These are phyloP conservation scores for Elsinoe batatas DNA, from an alignment of 2,329 filamentous ascomycete species.

Conservation along the genomic window DNA sequence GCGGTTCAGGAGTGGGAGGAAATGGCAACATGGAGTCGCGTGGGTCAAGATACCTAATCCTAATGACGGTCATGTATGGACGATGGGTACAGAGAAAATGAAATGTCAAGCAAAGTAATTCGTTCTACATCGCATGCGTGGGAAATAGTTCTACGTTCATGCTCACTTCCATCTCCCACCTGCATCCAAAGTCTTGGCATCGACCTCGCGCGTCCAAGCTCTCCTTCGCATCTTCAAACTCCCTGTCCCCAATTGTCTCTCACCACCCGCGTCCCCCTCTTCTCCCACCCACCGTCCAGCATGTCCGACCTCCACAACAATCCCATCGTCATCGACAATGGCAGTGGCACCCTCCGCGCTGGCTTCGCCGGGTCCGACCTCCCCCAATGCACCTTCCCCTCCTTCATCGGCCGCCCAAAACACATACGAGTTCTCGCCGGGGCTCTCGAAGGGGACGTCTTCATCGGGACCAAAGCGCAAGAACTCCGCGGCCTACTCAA, in stretches of 20 bases:
- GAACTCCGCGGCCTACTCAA: constrained; percentile 88
- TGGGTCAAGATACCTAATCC: constrained; percentile 2
- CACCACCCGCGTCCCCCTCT: neutral
- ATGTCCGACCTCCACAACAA: constrained; percentile 85
- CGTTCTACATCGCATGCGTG: too few relatives aligned
- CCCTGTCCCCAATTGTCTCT: neutral
- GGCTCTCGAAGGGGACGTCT: constrained; percentile 89
- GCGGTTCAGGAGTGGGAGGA: neutral
- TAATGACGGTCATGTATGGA: constrained; percentile 1
- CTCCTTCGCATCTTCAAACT: neutral
- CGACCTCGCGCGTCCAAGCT: constrained; percentile 1
- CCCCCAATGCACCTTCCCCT: constrained; percentile 95
- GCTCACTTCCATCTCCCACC: neutral
- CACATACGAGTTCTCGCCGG: constrained; percentile 92
- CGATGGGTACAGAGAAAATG: neutral
- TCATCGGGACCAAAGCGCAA: constrained; percentile 86
- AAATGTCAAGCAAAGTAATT: too few relatives aligned
- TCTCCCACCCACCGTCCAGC: constrained; percentile 16
- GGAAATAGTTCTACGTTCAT: too few relatives aligned
- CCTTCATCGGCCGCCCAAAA: constrained; percentile 92
- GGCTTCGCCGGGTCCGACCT: constrained; percentile 94
- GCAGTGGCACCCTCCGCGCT: constrained; percentile 91
- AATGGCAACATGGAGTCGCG: neutral
- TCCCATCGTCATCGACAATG: constrained; percentile 97
- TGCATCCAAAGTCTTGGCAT: neutral